Conservation (phyloP, 495 filamentous ascomycete species). For the Penicillium odoratum region DNA sequence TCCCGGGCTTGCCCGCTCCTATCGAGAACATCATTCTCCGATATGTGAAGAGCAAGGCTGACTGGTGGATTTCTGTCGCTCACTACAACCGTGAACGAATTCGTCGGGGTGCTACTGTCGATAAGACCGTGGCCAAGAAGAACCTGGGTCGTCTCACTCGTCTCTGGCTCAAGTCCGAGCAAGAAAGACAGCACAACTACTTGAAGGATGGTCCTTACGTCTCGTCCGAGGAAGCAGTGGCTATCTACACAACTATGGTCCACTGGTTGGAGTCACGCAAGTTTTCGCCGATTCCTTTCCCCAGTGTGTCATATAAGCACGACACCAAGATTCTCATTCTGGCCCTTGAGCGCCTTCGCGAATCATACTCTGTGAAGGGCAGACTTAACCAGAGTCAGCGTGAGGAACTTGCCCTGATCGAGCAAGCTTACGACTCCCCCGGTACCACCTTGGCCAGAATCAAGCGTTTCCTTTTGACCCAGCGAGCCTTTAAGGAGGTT, state of each 20-base stretch:
- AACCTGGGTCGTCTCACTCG: constrained; percentile 93
- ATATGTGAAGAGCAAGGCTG: constrained; percentile 98
- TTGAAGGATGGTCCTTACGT: constrained; percentile 99
- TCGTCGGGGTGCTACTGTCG: constrained; percentile 90
- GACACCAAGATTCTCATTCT: constrained; percentile 99
- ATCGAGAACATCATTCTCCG: constrained; percentile 98
- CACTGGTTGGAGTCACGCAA: constrained; percentile 99
- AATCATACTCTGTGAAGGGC: constrained; percentile 98
- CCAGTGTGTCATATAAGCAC: constrained; percentile 98
- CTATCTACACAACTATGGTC: constrained; percentile 97
- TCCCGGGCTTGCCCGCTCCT: constrained; percentile 90
- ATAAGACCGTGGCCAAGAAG: constrained; percentile 99
- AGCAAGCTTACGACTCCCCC: constrained; percentile 98
- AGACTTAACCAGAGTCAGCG: constrained; percentile 96
- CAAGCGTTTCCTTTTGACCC: constrained; percentile 95
- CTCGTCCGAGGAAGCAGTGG: constrained; percentile 96
- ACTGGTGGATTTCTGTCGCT: constrained; percentile 99
- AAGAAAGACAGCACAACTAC: constrained; percentile 98
- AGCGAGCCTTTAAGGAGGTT: constrained; percentile 98
- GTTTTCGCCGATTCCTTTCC: constrained; percentile 98
- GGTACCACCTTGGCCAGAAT: constrained; percentile 95
- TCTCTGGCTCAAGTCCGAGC: constrained; percentile 97
- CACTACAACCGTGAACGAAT: constrained; percentile 99
- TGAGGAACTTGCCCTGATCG: constrained; percentile 95
- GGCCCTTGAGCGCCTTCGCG: constrained; percentile 88